A percentile compares a stretch with the other conserved stretches of the same genome.
Evolutionary conservation across 129 eudicot species (phyloP).

Genomic region (Lactuca sativa): DNA sequence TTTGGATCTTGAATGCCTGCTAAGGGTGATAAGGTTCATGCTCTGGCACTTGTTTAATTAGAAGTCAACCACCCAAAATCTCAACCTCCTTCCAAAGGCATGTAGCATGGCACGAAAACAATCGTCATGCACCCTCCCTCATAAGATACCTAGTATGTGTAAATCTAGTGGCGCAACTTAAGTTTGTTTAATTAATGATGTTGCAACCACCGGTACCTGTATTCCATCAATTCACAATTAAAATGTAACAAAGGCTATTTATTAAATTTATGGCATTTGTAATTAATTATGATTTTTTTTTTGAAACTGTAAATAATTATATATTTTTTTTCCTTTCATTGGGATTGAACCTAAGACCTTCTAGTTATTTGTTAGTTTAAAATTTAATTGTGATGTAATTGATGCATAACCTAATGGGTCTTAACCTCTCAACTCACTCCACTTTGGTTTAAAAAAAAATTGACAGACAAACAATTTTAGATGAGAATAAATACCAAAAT

Average conservation of each 20-base stretch:
- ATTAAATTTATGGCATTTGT: neutral
- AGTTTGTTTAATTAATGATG: conserved; percentile 7
- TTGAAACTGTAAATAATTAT: too few relatives aligned
- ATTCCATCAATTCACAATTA: neutral
- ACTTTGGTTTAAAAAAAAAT: too few relatives aligned
- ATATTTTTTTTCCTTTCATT: too few relatives aligned
- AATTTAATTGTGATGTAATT: too few relatives aligned
- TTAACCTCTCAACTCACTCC: too few relatives aligned
- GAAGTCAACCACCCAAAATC: conserved; percentile 27
- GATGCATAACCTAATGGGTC: too few relatives aligned
- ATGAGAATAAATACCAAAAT: too few relatives aligned
- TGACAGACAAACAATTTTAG: too few relatives aligned
- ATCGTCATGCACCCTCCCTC: conserved; percentile 4
- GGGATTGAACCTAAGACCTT: too few relatives aligned
- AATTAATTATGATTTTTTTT: neutral
- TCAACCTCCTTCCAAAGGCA: conserved; percentile 15
- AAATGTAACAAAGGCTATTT: neutral
- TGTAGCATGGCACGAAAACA: conserved; percentile 35
- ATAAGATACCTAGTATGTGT: neutral
- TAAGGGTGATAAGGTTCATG: conserved; percentile 30
- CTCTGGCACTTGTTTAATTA: conserved; percentile 29
- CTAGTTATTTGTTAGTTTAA: too few relatives aligned
- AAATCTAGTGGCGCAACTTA: conserved; percentile 6
- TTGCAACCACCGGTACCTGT: conserved; percentile 10
- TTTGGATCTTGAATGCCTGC: conserved; percentile 23